A percentile compares a stretch with the other conserved stretches of the same genome.
phyloP scores from a whole-genome alignment of 352 stramenopile genomes.

The Pythium folliculosum region DNA sequence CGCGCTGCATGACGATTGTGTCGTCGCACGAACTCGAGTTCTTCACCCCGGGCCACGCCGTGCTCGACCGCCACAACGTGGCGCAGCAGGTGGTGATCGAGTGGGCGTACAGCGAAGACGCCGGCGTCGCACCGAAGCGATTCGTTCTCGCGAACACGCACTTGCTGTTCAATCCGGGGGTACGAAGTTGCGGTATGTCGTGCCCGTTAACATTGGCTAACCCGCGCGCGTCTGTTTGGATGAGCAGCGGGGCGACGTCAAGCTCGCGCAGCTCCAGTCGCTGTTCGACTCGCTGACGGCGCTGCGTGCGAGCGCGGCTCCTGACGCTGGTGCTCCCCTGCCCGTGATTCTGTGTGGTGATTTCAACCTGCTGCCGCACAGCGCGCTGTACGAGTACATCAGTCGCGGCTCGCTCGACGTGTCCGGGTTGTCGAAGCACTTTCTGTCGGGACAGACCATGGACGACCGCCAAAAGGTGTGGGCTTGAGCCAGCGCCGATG shows the following conservation, averaged over 20 bases:
- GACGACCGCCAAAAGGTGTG: slow-evolving; percentile 26
- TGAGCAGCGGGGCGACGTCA: slow-evolving; percentile 63
- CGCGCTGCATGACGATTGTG: slow-evolving; percentile 46
- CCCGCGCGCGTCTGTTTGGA: not conserved
- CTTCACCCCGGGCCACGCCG: slow-evolving; percentile 37
- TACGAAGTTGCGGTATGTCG: slow-evolving; percentile 17
- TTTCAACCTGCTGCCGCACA: slow-evolving; percentile 70
- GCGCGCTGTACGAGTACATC: slow-evolving; percentile 65
- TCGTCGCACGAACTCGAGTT: slow-evolving; percentile 49
- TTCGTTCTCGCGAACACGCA: slow-evolving; percentile 71
- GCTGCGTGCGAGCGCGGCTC: slow-evolving; percentile 18
- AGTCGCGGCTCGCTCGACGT: slow-evolving; percentile 45
- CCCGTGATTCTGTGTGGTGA: slow-evolving; percentile 62
- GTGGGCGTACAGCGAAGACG: slow-evolving; percentile 14
- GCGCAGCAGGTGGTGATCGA: slow-evolving; percentile 52
- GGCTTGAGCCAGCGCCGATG: not conserved
- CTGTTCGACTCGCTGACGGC: slow-evolving; percentile 39
- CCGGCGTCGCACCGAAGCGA: slow-evolving; percentile 20
- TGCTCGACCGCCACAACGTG: slow-evolving; percentile 66
- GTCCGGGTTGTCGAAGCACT: slow-evolving; percentile 44
- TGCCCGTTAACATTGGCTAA: too few species aligned
- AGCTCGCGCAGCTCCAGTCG: slow-evolving; percentile 58
- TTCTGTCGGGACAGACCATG: slow-evolving; percentile 54
- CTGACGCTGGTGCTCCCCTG: slow-evolving; percentile 10
- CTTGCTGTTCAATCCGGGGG: slow-evolving; percentile 70